These are phyloP conservation scores for Didymella lethalis DNA, from an alignment of 2,329 filamentous ascomycete species.

Conservation along the genomic window DNA sequence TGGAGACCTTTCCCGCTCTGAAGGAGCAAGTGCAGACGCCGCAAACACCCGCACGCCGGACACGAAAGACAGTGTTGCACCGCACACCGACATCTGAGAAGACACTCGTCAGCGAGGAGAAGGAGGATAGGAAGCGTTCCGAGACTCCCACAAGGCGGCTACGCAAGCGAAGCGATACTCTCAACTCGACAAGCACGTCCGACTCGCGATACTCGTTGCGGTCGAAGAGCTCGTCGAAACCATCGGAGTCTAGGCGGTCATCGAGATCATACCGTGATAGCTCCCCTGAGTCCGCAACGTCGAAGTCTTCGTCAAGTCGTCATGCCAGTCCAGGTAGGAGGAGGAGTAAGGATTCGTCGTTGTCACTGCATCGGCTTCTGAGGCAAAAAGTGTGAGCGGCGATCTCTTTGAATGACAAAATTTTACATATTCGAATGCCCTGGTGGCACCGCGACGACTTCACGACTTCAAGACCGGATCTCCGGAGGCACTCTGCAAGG, in stretches of 20 bases:
- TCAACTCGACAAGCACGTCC: conserved; percentile 26
- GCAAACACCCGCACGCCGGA: conserved; percentile 12
- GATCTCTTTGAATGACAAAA: background rate
- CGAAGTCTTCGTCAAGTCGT: conserved; percentile 19
- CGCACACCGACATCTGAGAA: conserved; percentile 16
- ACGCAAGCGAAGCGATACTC: conserved; percentile 35
- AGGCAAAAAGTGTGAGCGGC: conserved; percentile 17
- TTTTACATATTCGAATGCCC: background rate
- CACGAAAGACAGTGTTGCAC: conserved; percentile 4
- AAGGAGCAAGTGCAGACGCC: conserved; percentile 5
- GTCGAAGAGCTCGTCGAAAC: conserved; percentile 11
- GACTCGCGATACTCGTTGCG: conserved; percentile 22
- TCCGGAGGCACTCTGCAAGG: background rate
- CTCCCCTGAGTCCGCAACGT: conserved; percentile 17
- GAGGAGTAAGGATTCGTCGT: conserved; percentile 15
- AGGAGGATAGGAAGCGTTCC: conserved; percentile 18
- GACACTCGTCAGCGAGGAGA: conserved; percentile 12
- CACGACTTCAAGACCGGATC: conserved; percentile 12
- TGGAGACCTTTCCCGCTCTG: conserved; percentile 10
- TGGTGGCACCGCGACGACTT: conserved; percentile 8
- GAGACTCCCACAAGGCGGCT: conserved; percentile 21
- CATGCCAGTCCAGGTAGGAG: conserved; percentile 11
- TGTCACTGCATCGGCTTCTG: conserved; percentile 16
- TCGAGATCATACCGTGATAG: conserved; percentile 15
- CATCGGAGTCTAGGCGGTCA: conserved; percentile 13